Evolutionary conservation across 352 stramenopile genomes (phyloP).

Genomic region (Phytophthora lateralis): DNA sequence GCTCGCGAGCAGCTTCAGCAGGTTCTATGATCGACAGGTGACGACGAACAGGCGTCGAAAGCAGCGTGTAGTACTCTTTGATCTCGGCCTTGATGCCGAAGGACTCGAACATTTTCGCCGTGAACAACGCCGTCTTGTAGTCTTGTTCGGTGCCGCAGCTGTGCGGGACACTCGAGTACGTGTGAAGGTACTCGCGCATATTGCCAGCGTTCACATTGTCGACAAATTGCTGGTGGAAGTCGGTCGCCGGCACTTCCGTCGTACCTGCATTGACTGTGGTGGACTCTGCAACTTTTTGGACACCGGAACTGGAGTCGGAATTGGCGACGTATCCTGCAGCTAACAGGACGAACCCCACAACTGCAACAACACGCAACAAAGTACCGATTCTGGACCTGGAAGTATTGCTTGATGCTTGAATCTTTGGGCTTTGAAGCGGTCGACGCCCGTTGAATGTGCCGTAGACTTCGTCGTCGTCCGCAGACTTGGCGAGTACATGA

Average conservation of each 20-base stretch:
- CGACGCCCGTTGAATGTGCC: constrained; percentile 25
- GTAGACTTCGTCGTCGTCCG: constrained; percentile 28
- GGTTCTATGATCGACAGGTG: constrained; percentile 50
- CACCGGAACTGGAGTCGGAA: background rate
- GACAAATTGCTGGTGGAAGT: constrained; percentile 32
- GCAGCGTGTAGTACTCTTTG: constrained; percentile 64
- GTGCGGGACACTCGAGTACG: constrained; percentile 34
- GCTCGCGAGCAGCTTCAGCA: constrained; percentile 20
- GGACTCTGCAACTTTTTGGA: background rate
- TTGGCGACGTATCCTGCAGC: constrained; percentile 20
- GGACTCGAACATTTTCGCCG: constrained; percentile 26
- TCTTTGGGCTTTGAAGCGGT: background rate
- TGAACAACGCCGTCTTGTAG: constrained; percentile 31
- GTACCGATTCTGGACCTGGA: constrained; percentile 1
- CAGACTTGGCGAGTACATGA: constrained; percentile 13
- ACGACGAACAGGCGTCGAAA: constrained; percentile 66
- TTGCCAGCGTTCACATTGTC: constrained; percentile 25
- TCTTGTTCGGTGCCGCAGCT: constrained; percentile 30
- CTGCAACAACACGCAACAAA: constrained; percentile 15
- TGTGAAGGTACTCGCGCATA: constrained; percentile 55
- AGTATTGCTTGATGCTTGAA: constrained; percentile 5
- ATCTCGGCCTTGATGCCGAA: constrained; percentile 58
- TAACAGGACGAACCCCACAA: constrained; percentile 17
- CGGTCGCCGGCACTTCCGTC: background rate
- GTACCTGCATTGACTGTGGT: background rate